phyloP scores from a whole-genome alignment of 257 asterid species.

The Solanum paucissectum region DNA sequence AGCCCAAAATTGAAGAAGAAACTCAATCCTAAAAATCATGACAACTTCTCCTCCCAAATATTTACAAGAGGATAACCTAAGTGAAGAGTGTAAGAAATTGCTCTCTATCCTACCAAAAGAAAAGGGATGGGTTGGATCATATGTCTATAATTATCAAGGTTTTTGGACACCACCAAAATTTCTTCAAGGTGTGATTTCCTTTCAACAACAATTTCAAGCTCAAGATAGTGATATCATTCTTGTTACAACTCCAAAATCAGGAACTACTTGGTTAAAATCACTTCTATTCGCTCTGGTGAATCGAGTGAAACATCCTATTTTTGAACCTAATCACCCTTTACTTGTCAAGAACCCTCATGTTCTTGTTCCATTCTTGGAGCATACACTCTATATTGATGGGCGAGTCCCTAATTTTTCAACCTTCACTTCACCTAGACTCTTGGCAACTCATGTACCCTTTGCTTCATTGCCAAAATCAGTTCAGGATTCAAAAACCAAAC shows the following conservation, averaged over 20 bases:
- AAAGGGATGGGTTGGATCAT: background rate
- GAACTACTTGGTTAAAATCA: background rate
- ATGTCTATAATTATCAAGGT: background rate
- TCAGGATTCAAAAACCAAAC: background rate
- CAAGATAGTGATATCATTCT: background rate
- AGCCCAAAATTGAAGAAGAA: background rate
- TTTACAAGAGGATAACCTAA: background rate
- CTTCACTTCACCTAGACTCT: background rate
- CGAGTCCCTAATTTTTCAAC: background rate
- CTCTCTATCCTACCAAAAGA: background rate
- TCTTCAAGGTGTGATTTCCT: background rate
- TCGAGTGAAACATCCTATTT: background rate
- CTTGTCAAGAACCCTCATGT: background rate
- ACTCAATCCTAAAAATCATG: background rate
- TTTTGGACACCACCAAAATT: background rate
- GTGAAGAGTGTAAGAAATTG: background rate
- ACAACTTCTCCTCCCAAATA: background rate
- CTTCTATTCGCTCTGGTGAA: background rate
- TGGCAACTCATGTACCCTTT: background rate
- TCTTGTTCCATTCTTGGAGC: background rate
- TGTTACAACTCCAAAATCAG: background rate
- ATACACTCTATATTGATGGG: background rate
- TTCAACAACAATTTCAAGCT: background rate
- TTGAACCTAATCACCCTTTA: background rate
- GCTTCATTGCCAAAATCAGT: background rate